Base-by-base conservation (phyloP, 306 rosid species). In the Vicia villosa region DNA sequence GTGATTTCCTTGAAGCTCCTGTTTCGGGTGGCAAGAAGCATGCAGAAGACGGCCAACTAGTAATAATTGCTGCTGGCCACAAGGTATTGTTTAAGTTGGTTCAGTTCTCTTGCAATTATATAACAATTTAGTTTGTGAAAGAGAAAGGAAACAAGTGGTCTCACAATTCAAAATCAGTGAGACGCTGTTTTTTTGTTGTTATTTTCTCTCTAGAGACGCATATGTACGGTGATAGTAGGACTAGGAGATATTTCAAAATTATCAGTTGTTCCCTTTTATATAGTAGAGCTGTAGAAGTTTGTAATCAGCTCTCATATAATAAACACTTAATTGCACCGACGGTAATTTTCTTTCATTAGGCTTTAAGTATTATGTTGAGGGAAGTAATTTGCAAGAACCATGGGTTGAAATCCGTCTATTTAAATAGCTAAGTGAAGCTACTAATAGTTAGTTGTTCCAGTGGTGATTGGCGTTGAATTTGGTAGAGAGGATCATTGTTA, bases 21-120 rank as follows among this genome's bases (percentile, higher is more conserved):
- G 98, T 92, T 82, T 92, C 98, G 28, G 98, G 98, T 62, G 86
- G 96, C 87, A 92, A 92, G 86, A 92, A 90, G 83, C 98, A 96
- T 1, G 98, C 98, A 61, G 98, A 92, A 88, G 98, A 92, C 73
- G 98, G 98, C 62, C 98, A 92, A 50, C 80, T 92, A 20, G 79
- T 90, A 17, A 84, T 90, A 77, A 24, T 24, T 24, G 28, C 28
- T 24, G 28, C 28, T 24, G 28, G 28, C 28, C 28, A 24, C 28
- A 24, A 24, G 28, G 28, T 24, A 24, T 24, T 24, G n/a, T 24
- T 24, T 24, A 24, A 22, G 24, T 22, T 22, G 24, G 24, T 22
- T 22, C 24, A 22, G 24, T 22, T 22, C 24, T 22, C 24, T 22
- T 22, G 24, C 24, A 22, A 22, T 1, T 22, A 22, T 43, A 16